Percentiles rank a stretch among this genome's conserved stretches.
These are phyloP conservation scores for Cairneyella variabilis DNA, from an alignment of 495 filamentous ascomycete genomes.

Conservation along the genomic window DNA sequence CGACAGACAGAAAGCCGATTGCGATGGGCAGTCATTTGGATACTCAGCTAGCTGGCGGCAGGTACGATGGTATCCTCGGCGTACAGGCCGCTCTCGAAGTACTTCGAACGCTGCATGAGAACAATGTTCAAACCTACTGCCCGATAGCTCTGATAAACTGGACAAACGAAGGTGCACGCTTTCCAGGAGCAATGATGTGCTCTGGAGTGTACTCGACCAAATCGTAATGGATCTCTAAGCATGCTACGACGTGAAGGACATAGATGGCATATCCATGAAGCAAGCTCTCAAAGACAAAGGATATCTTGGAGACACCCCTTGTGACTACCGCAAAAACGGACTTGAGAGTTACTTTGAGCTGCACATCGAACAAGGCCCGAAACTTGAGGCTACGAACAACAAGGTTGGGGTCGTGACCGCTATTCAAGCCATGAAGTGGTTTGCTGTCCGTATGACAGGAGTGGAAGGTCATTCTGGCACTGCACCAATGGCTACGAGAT, in stretches of 20 bases:
- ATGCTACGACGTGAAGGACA: constrained; percentile 54
- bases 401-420: constrained; percentile 73
- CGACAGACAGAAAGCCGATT: constrained; percentile 37
- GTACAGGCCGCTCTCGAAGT: constrained; percentile 68
- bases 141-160: constrained; percentile 73
- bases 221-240: constrained; percentile 48
- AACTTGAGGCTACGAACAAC: constrained; percentile 55
- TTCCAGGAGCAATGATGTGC: constrained; percentile 70
- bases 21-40: constrained; percentile 73
- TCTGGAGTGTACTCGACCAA: constrained; percentile 68
- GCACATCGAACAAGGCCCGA: constrained; percentile 78
- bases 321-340: constrained; percentile 55
- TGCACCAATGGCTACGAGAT: constrained; percentile 54
- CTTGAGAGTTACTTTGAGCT: constrained; percentile 79
- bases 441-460: constrained; percentile 59
- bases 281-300: constrained; percentile 64
- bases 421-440: constrained; percentile 69
- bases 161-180: constrained; percentile 74
- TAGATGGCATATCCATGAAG: constrained; percentile 50
- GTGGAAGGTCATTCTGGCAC: constrained; percentile 71
- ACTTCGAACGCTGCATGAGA: constrained; percentile 60
- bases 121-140: constrained; percentile 62
- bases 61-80: constrained; percentile 75
- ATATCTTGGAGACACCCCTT: constrained; percentile 57
- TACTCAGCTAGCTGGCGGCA: constrained; percentile 71